These are phyloP conservation scores for Protomyces pachydermus DNA, from an alignment of 1,139 yeast species.

Conservation along the genomic window DNA sequence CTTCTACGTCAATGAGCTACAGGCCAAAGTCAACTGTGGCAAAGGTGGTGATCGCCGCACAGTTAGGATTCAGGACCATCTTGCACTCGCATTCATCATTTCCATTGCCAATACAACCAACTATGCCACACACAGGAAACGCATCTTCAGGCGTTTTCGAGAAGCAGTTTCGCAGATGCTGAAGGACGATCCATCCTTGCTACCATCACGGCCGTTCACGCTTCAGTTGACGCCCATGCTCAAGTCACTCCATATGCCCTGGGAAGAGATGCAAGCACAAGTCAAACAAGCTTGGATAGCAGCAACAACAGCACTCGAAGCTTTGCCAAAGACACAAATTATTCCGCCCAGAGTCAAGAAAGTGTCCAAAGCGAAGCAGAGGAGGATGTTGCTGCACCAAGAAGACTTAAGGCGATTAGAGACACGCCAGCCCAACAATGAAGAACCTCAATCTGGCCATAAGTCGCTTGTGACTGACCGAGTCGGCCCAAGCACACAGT, in stretches of 20 bases:
- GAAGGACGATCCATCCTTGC: not conserved
- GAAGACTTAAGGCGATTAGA: not conserved
- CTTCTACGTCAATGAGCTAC: not conserved
- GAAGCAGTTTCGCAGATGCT: not conserved
- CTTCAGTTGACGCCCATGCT: not conserved
- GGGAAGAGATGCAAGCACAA: not conserved
- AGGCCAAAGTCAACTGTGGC: not conserved
- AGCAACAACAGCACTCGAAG: not conserved
- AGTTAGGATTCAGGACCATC: not conserved
- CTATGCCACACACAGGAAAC: not conserved
- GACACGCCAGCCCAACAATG: not conserved
- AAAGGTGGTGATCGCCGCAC: not conserved
- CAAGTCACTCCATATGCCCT: not conserved
- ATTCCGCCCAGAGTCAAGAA: not conserved
- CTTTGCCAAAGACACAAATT: not conserved
- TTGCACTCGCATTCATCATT: not conserved
- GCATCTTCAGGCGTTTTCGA: not conserved
- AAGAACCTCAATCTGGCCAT: too few relatives aligned
- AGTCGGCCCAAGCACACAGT: not conserved
- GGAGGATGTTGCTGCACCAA: not conserved
- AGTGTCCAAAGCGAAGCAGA: not conserved
- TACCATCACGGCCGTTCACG: not conserved
- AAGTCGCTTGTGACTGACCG: too few relatives aligned
- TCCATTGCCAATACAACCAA: not conserved
- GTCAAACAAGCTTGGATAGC: not conserved